Conservation (phyloP, 139 green algal genomes). For the Chloropicon primus region DNA sequence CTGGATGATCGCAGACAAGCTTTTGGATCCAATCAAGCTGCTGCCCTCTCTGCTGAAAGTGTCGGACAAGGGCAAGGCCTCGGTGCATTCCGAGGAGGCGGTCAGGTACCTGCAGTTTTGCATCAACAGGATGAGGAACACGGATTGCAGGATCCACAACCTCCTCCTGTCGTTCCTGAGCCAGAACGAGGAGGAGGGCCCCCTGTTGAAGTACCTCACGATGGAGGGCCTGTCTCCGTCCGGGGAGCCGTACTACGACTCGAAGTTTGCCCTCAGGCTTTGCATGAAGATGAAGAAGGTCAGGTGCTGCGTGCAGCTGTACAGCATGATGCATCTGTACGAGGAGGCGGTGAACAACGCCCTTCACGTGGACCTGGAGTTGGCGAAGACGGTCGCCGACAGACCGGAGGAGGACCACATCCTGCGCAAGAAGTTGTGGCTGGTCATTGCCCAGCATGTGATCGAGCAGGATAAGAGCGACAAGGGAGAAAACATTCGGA, state of each 20-base stretch:
- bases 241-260: conserved; percentile 60
- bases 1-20: conserved; percentile 36
- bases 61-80: conserved; percentile 26
- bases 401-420: conserved; percentile 35
- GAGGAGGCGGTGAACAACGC: conserved; percentile 69
- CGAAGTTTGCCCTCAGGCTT: conserved; percentile 66
- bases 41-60: conserved; percentile 69
- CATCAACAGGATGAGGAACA: conserved; percentile 32
- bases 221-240: conserved; percentile 14
- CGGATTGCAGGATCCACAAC: conserved; percentile 49
- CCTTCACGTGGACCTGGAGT: conserved; percentile 48
- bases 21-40: conserved; percentile 44
- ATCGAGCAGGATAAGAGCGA: conserved; percentile 35
- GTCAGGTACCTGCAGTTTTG: conserved; percentile 67
- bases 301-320: conserved; percentile 57
- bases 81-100: conserved; percentile 21
- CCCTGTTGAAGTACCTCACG: conserved; percentile 1
- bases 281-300: conserved; percentile 23
- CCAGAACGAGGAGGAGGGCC: conserved; percentile 4
- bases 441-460: conserved; percentile 70
- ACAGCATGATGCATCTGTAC: conserved; percentile 56
- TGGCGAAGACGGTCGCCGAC: conserved; percentile 62
- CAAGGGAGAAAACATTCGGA: conserved; percentile 36
- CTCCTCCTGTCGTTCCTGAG: conserved; percentile 54
- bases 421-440: conserved; percentile 69